A percentile compares a stretch with the other conserved stretches of the same genome.
phyloP scores from a whole-genome alignment of 73 alveolate genomes.

The Stentor coeruleus region DNA sequence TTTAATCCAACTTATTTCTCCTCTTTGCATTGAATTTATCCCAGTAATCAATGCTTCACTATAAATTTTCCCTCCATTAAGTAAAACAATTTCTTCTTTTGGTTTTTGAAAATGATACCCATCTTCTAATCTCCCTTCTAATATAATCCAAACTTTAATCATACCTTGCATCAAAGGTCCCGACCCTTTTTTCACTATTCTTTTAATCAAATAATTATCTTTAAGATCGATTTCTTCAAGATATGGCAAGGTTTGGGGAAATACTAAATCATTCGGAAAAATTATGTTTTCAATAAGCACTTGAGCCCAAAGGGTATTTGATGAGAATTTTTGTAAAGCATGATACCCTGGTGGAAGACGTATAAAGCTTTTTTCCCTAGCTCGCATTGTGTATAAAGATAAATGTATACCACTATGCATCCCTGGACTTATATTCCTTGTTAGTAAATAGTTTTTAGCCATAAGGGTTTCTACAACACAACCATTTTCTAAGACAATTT shows the following conservation, averaged over 20 bases:
- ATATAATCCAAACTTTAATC: background rate
- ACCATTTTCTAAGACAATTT: conserved; percentile 7
- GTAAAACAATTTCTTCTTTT: background rate
- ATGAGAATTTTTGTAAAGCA: background rate
- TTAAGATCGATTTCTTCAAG: background rate
- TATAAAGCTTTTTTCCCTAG: background rate
- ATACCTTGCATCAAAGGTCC: background rate
- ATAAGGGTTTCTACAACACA: background rate
- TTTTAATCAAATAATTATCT: background rate
- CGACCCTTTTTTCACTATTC: conserved; percentile 2
- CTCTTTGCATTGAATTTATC: background rate
- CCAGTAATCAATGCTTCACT: conserved; percentile 8
- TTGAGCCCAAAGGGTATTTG: background rate
- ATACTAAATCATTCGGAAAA: background rate
- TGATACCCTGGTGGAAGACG: background rate
- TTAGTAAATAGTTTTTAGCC: background rate
- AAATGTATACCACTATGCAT: conserved; percentile 13
- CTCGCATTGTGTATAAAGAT: background rate
- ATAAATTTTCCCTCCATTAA: background rate
- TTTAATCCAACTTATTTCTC: background rate
- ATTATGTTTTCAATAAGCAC: background rate
- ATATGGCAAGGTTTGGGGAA: background rate
- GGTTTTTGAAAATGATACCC: conserved; percentile 22
- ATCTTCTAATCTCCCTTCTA: conserved; percentile 17
- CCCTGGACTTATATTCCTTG: conserved; percentile 11